Evolutionary conservation across 352 stramenopile genomes (phyloP), one percentile per base, ranked within the genome.

Genomic region (Globisporangium ultimum): DNA sequence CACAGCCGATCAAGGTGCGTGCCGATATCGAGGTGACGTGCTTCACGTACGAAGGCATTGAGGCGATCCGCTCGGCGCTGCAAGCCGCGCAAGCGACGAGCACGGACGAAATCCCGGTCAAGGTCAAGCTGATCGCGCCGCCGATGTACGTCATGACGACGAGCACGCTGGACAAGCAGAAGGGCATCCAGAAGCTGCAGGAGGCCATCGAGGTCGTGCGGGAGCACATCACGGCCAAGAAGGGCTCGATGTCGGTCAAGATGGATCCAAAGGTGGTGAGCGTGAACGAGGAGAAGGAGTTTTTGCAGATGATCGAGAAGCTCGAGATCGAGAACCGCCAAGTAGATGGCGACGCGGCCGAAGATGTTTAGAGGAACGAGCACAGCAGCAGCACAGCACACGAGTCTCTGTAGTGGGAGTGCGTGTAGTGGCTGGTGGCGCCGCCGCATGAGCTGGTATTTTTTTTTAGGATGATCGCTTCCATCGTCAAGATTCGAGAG

Each of bases 21-120:
- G 96, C 97, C 34, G 98, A 99, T 69, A 98, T 99, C 68, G 97
- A 99, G 63, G 97, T 99, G 52, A 99, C 95, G 40, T 99, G 98
- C 85, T 99, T 99, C 74, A 98, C 94, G 48, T 99, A 99, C 80
- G 97, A 99, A 71, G 98, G 97, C 38, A 99, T 99, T 66, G 97
- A 99, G 68, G 97, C 97, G 46, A 99, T 99, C 61, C 93, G 96
- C 21, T 96, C 96, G 55, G 97, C 97, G 18, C 82, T 99, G 42
- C 91, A 98, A 61, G 86, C 84, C n/a, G 90, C 70, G 22, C 84
- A 98, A 68, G 73, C 73, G 34, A 59, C 89, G 24, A 87, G 89
- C 50, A 92, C 83, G 43, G 90, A 98, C 42, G 89, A 97, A 15
- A 91, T 94, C 28, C 89, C 88, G 0, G 96, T 99, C 55, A 97